Base-by-base conservation (phyloP, 305 asterid genomes). In the Rubia balearica region DNA sequence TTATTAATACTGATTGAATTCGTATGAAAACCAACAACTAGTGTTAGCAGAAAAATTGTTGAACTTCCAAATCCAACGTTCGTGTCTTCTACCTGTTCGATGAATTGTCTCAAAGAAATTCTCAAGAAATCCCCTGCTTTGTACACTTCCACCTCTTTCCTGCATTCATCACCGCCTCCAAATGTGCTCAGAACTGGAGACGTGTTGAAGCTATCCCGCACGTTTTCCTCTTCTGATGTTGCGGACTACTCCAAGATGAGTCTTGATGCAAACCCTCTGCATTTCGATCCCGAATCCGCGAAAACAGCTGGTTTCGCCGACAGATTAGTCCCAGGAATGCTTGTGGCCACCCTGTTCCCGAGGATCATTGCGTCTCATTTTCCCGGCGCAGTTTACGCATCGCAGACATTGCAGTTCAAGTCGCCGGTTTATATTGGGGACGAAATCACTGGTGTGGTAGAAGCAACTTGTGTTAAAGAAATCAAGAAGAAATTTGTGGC, bases 261-360 rank as follows among this genome's bases (percentile, higher is more conserved):
- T 46, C 77, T 71, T 17, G 96, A 90, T 57, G 68, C 74, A n/a
- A 90, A 88, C 62, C 96, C 92, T 3, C 75, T 90, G 75, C 96
- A 88, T 71, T 86, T 81, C 57, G 85, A 90, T 69, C 48, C 77
- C 56, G 82, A 81, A 56, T 74, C 55, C 33, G 95, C 95, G 51
- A 81, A 63, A 72, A 69, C 56, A 56, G 89, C 90, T 27, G 95
- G 96, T 59, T 90, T 86, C 68, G 21, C 3, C 0, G 86, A 78
- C 38, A 40, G 71, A 67, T 76, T 83, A 3, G 83, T 90, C 72
- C 95, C 92, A 0, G 91, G 96, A 73, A 82, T 88, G 82, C 86
- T 88, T 30, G 87, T 88, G 12, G 95, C 91, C 43, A 82, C 92
- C 38, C 49, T 88, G 73, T 88, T 90, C 75, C 96, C 95, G 7